Evolutionary conservation across 257 asterid genomes (phyloP).

Genomic region (Linderniella brevidens): DNA sequence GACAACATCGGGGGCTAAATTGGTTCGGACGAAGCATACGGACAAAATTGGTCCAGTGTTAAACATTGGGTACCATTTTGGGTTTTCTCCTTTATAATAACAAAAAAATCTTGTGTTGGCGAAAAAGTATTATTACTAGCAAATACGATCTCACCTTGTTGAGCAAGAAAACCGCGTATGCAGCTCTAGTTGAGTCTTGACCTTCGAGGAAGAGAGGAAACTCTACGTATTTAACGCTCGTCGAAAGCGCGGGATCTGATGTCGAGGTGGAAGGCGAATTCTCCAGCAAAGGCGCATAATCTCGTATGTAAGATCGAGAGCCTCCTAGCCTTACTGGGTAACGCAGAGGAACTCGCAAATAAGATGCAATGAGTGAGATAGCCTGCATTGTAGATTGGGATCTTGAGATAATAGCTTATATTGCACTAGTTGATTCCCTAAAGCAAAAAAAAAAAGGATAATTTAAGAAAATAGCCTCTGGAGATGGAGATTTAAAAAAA

Average conservation of each 20-base stretch:
- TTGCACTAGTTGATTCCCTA: not conserved
- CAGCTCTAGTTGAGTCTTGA: slow-evolving; percentile 96
- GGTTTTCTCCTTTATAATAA: slow-evolving; percentile 6
- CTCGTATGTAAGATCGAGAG: slow-evolving; percentile 83
- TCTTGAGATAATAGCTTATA: not conserved
- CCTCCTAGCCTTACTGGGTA: slow-evolving; percentile 85
- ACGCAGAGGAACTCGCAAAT: slow-evolving; percentile 83
- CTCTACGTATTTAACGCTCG: slow-evolving; percentile 50
- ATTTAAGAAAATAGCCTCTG: too few relatives aligned
- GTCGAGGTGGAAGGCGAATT: slow-evolving; percentile 33
- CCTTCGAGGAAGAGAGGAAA: slow-evolving; percentile 89
- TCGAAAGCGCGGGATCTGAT: slow-evolving; percentile 21
- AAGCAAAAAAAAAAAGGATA: too few relatives aligned
- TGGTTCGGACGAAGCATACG: too few relatives aligned
- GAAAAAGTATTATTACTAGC: not conserved
- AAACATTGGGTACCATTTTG: too few relatives aligned
- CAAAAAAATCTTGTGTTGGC: slow-evolving; percentile 11
- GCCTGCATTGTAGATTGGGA: slow-evolving; percentile 29
- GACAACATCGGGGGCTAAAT: too few relatives aligned
- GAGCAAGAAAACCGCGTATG: slow-evolving; percentile 89
- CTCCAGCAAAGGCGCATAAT: slow-evolving; percentile 71
- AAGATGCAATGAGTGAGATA: slow-evolving; percentile 60
- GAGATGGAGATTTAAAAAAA: too few relatives aligned
- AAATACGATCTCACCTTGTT: slow-evolving; percentile 48
- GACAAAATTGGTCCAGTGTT: too few relatives aligned